phyloP scores from a whole-genome alignment of 371 early-diverging fungal species.

The Choanephora cucurbitarum region DNA sequence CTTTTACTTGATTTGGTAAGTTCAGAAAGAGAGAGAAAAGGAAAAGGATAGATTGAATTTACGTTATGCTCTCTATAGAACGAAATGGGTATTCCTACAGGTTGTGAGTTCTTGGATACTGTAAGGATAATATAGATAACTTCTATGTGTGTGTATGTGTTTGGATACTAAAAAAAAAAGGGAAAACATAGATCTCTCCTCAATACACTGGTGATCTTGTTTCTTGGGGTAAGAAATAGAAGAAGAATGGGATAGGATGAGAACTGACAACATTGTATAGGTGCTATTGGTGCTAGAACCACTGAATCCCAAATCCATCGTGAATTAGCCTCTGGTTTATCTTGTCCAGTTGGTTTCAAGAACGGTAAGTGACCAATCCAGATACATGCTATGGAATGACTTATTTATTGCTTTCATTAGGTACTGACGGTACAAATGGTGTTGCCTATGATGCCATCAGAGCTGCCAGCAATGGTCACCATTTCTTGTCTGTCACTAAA shows the following conservation, averaged over 20 bases:
- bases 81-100: slow-evolving; percentile 81
- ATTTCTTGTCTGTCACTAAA: slow-evolving; percentile 95
- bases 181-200: slow-evolving; percentile 58
- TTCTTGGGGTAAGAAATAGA: slow-evolving; percentile 64
- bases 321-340: slow-evolving; percentile 89
- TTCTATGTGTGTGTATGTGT: too few species aligned
- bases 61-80: slow-evolving; percentile 35
- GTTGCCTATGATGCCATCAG: slow-evolving; percentile 92
- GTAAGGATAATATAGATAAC: too few species aligned
- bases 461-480: slow-evolving; percentile 85
- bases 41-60: background rate
- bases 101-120: slow-evolving; percentile 84
- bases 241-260: too few species aligned
- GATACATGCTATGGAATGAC: too few species aligned
- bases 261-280: slow-evolving; percentile 14
- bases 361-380: too few species aligned
- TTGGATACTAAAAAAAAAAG: background rate
- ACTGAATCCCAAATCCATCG: slow-evolving; percentile 92
- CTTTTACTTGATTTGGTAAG: slow-evolving; percentile 68
- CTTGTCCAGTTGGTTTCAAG: slow-evolving; percentile 95
- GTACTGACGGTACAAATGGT: slow-evolving; percentile 82
- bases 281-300: slow-evolving; percentile 91
- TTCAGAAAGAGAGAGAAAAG: background rate
- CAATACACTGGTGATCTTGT: slow-evolving; percentile 83
- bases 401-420: slow-evolving; percentile 15